These are phyloP conservation scores for Phyllosticta ampelicida DNA, from an alignment of 2,329 filamentous ascomycete species.

Conservation along the genomic window DNA sequence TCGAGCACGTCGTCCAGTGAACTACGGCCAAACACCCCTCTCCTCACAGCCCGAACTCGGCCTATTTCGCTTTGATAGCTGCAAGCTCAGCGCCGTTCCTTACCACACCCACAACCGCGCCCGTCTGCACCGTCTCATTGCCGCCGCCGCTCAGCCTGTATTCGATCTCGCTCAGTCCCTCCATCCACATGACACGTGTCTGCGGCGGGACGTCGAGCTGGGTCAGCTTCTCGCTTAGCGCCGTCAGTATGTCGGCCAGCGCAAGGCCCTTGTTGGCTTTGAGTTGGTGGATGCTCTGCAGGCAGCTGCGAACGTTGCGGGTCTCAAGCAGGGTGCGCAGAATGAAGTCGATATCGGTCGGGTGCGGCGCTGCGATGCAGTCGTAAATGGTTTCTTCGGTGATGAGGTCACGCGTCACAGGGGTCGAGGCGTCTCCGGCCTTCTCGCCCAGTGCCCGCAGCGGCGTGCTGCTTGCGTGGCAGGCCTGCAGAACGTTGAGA, in stretches of 20 bases:
- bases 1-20: too few relatives aligned
- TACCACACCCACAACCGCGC: constrained; percentile 81
- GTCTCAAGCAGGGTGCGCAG: constrained; percentile 73
- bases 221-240: constrained; percentile 69
- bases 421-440: constrained; percentile 22
- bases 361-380: constrained; percentile 91
- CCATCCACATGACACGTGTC: constrained; percentile 83
- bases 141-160: constrained; percentile 81
- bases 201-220: constrained; percentile 75
- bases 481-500: constrained; percentile 91
- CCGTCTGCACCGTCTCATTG: constrained; percentile 81
- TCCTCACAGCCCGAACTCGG: neutral
- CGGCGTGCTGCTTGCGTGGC: constrained; percentile 76
- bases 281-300: constrained; percentile 77
- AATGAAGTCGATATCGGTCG: constrained; percentile 76
- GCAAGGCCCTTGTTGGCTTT: constrained; percentile 81
- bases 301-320: constrained; percentile 77
- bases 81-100: constrained; percentile 70
- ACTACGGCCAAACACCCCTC: neutral
- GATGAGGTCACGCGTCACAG: constrained; percentile 61
- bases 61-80: constrained; percentile 9
- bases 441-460: constrained; percentile 39
- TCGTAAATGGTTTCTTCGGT: constrained; percentile 90
- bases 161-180: constrained; percentile 85
- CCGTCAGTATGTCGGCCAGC: constrained; percentile 84